Evolutionary conservation across 148 eudicot species (phyloP).

Genomic region (Chenopodium berlandieri): DNA sequence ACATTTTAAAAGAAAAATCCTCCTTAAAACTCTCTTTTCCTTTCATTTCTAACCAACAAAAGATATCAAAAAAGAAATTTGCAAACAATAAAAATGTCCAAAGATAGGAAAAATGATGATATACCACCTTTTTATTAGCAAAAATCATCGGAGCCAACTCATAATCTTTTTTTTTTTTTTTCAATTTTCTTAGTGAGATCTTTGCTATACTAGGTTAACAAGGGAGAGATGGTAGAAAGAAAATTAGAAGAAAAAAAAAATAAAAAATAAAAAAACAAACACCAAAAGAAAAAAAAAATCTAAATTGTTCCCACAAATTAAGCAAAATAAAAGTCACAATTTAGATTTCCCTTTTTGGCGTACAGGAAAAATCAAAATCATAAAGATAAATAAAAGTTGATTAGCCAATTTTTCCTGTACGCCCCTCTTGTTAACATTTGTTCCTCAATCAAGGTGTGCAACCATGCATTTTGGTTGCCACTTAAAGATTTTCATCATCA

Average conservation of each 20-base stretch:
- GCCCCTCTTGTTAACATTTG: constrained; percentile 1
- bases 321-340: background rate
- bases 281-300: background rate
- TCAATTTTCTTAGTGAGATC: background rate
- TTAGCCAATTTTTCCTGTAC: constrained; percentile 17
- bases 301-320: no score
- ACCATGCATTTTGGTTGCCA: constrained; percentile 15
- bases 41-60: constrained; percentile 2
- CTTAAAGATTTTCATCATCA: background rate
- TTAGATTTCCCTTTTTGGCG: constrained; percentile 20
- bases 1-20: no score
- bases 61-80: background rate
- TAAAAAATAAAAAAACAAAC: no score
- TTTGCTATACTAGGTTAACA: constrained; percentile 26
- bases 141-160: background rate
- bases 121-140: constrained; percentile 10
- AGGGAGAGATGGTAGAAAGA: background rate
- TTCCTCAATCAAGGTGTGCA: background rate
- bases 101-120: constrained; percentile 20
- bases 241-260: background rate
- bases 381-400: background rate
- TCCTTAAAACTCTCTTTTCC: constrained; percentile 27
- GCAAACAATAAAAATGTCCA: background rate
- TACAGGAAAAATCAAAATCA: constrained; percentile 22
- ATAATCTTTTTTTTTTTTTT: background rate